phyloP scores from a whole-genome alignment of 2,329 filamentous ascomycete species.

The Claviceps capensis region DNA sequence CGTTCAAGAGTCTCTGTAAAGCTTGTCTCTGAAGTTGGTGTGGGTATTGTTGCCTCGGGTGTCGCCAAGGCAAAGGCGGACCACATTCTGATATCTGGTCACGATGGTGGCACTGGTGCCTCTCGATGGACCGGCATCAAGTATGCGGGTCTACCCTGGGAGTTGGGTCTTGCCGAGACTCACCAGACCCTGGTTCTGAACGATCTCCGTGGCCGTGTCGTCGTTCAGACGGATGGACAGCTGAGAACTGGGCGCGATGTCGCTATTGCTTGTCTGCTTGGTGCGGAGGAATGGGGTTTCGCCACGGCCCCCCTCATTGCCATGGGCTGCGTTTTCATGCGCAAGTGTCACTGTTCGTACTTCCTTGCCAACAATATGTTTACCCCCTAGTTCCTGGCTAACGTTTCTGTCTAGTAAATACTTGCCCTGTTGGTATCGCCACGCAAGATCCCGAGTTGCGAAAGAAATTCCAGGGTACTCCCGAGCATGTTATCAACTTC shows the following conservation, averaged over 20 bases:
- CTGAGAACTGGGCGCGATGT: constrained; percentile 85
- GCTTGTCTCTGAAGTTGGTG: constrained; percentile 92
- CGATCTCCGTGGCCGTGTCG: constrained; percentile 85
- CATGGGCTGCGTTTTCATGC: constrained; percentile 94
- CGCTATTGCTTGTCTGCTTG: constrained; percentile 84
- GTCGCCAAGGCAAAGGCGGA: constrained; percentile 96
- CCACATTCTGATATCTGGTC: constrained; percentile 91
- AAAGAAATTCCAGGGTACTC: constrained; percentile 85
- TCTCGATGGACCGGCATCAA: constrained; percentile 98
- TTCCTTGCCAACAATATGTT: not conserved
- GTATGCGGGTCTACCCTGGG: constrained; percentile 93
- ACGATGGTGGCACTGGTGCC: constrained; percentile 92
- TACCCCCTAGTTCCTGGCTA: not conserved
- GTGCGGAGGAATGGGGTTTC: constrained; percentile 97
- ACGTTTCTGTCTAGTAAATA: constrained; percentile 35
- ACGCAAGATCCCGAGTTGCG: constrained; percentile 90
- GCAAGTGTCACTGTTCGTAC: constrained; percentile 46
- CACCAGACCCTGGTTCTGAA: constrained; percentile 94
- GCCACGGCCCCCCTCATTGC: constrained; percentile 89
- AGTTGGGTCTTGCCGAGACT: constrained; percentile 89
- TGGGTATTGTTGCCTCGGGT: constrained; percentile 93
- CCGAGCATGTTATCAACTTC: constrained; percentile 97
- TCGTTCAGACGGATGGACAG: constrained; percentile 94
- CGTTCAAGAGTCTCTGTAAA: constrained; percentile 89
- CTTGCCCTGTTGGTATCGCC: constrained; percentile 83